Base-by-base conservation (phyloP, 176 grass and related monocot species). In the Oryza australiensis region DNA sequence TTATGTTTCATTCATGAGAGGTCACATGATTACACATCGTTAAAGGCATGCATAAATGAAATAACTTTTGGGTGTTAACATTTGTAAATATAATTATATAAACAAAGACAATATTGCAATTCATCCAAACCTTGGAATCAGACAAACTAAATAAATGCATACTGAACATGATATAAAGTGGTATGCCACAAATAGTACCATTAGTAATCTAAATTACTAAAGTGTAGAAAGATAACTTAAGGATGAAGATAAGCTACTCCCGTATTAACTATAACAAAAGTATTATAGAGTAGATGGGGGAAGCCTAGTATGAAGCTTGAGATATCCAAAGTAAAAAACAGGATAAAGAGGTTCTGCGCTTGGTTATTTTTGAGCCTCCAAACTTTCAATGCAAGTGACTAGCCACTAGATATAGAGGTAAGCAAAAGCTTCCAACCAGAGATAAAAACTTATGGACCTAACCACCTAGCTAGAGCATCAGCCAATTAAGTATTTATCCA, bases 41-140 rank as follows among this genome's bases (percentile, higher is more conserved):
- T 26, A 66, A 35, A 29, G 57, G 3, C 28, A 30, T 62, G 66
- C 35, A 49, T 87, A 76, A 27, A 83, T 66, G 71, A n/a, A 74
- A 62, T 12, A 28, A 74, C 2, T 70, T 68, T 62, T 26, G 38
- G 68, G n/a, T n/a, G 10, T 35, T 15, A 83, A 78, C 64, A 59
- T 68, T 69, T 82, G 5, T 7, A 43, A 43, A 22, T 35, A 35
- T 35, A 35, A 35, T 35, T 35, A 57, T 15, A 30, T 51, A 41
- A 80, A 70, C 29, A 69, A 68, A 80, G 20, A 30, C 78, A 70
- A 24, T 68, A 68, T 26, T 80, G 29, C 15, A 34, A 73, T 65
- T 14, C 12, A 23, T 32, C 1, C 18, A 2, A 55, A 74, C 8
- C 33, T 62, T 51, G 46, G 9, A 64, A 71, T 20, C 13, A 22